Evolutionary conservation across 345 rosid genomes (phyloP).

Genomic region (Aquilaria yunnanensis): DNA sequence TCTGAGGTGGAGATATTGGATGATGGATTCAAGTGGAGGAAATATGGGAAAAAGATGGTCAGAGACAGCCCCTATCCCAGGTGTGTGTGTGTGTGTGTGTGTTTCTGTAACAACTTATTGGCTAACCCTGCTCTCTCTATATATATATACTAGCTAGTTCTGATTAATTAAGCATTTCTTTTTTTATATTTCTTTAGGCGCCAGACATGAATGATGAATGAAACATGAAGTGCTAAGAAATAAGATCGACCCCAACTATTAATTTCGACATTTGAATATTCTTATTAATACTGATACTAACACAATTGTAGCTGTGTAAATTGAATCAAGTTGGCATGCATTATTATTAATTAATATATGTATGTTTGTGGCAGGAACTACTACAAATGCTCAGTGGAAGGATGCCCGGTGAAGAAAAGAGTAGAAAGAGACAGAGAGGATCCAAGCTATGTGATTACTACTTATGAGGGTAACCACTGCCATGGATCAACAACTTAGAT

Average conservation of each 20-base stretch:
- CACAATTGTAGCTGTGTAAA: no score
- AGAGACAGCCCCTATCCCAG: constrained; percentile 92
- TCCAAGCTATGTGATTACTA: constrained; percentile 68
- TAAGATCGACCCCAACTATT: no score
- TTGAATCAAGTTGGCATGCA: no score
- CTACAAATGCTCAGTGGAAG: constrained; percentile 64
- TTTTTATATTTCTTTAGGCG: no score
- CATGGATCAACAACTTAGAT: constrained; percentile 17
- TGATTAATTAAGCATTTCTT: no score
- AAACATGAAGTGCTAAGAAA: no score
- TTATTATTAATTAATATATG: no score
- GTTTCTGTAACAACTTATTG: not conserved
- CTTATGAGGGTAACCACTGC: constrained; percentile 71
- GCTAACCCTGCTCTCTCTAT: no score
- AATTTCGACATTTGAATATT: no score
- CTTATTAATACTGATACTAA: no score
- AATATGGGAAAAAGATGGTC: constrained; percentile 97
- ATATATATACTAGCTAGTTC: no score
- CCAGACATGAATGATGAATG: no score
- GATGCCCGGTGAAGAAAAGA: constrained; percentile 88
- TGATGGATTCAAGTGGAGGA: constrained; percentile 95
- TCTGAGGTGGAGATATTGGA: constrained; percentile 79
- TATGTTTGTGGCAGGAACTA: constrained; percentile 55
- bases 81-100: constrained; percentile 23
- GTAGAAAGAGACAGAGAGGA: constrained; percentile 84